Evolutionary conservation across 2,329 filamentous ascomycete genomes (phyloP).

Genomic region (Alternaria triticina): DNA sequence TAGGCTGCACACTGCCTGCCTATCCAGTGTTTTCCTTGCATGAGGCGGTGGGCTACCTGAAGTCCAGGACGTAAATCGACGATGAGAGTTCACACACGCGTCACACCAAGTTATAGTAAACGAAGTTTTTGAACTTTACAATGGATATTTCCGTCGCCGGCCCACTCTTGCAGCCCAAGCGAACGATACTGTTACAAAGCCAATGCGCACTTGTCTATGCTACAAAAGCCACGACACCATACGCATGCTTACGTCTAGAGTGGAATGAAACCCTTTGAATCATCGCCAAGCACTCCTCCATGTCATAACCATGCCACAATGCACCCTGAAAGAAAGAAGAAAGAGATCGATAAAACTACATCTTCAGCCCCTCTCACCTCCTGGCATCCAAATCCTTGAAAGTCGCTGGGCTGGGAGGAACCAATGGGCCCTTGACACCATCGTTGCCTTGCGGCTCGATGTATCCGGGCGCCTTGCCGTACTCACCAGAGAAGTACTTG

Average conservation of each 20-base stretch:
- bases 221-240: background rate
- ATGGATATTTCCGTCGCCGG: background rate
- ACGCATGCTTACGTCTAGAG: constrained; percentile 8
- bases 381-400: constrained; percentile 22
- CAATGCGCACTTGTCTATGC: background rate
- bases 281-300: background rate
- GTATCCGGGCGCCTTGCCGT: constrained; percentile 41
- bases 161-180: background rate
- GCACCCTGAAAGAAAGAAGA: background rate
- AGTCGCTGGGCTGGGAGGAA: constrained; percentile 38
- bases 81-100: fast-evolving
- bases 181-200: background rate
- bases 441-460: constrained; percentile 42
- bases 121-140: background rate
- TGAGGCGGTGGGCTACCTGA: background rate
- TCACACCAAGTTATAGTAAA: fast-evolving
- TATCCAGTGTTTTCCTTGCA: background rate
- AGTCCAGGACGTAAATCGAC: background rate
- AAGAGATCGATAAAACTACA: background rate
- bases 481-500: constrained; percentile 77
- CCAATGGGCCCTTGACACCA: constrained; percentile 43
- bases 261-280: constrained; percentile 7
- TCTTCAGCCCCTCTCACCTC: background rate
- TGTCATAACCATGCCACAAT: background rate
- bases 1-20: background rate